Conservation (phyloP, 2,329 filamentous ascomycete genomes). For the Ophioceras dolichostomum region DNA sequence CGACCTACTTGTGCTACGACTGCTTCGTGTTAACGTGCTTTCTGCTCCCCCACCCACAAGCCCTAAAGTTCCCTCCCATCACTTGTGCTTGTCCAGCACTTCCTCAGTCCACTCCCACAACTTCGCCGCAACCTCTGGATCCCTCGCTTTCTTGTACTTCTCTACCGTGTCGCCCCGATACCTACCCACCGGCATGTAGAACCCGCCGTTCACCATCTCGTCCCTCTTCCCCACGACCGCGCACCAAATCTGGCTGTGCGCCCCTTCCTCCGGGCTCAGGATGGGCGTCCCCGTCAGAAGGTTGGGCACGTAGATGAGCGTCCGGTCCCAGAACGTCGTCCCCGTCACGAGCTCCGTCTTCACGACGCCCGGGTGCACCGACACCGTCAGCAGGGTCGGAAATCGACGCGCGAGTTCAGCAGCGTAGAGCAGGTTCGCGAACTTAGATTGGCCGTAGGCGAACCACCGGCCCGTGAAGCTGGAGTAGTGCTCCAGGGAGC, state of each 20-base stretch:
- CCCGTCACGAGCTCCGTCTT: conserved; percentile 13
- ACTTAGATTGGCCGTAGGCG: conserved; percentile 20
- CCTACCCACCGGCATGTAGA: conserved; percentile 23
- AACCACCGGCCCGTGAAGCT: not conserved
- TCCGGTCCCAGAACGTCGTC: conserved; percentile 6
- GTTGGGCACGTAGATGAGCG: conserved; percentile 8
- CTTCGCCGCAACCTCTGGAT: conserved; percentile 15
- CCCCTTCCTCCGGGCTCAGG: conserved; percentile 19
- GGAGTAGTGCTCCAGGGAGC: too few species aligned
- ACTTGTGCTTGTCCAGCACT: conserved; percentile 13
- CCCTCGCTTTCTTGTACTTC: conserved; percentile 13
- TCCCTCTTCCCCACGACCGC: conserved; percentile 15
- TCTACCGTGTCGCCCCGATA: conserved; percentile 10
- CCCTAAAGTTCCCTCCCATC: too few species aligned
- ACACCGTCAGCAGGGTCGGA: conserved; percentile 12
- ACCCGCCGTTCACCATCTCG: conserved; percentile 19
- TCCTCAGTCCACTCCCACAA: conserved; percentile 24
- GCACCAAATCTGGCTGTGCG: conserved; percentile 27
- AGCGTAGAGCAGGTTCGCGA: conserved; percentile 16
- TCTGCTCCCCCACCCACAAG: too few species aligned
- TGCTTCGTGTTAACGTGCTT: too few species aligned
- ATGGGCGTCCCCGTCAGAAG: conserved; percentile 6
- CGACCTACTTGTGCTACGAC: too few species aligned
- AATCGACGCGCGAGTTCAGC: conserved; percentile 13
- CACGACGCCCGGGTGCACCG: conserved; percentile 15